Evolutionary conservation across 108 stramenopile species (phyloP).

Genomic region (Fragilaria crotonensis): DNA sequence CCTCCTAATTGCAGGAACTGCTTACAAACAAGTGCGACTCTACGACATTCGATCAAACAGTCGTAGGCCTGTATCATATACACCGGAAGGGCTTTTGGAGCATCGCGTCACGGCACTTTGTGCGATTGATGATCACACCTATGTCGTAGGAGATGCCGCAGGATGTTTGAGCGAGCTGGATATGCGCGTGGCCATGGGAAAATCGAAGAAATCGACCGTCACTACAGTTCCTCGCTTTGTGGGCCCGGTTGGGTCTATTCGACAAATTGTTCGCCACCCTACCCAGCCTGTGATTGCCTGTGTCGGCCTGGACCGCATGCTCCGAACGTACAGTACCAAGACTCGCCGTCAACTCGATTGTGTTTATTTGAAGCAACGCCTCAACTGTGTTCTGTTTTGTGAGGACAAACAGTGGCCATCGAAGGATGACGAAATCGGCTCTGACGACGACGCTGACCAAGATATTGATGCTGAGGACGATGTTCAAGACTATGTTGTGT

Average conservation of each 20-base stretch:
- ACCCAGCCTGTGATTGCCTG: constrained; percentile 56
- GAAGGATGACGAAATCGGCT: constrained; percentile 8
- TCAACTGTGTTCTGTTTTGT: constrained; percentile 72
- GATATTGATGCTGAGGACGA: constrained; percentile 55
- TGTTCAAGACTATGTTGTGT: constrained; percentile 56
- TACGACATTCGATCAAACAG: constrained; percentile 62
- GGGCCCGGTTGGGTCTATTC: constrained; percentile 72
- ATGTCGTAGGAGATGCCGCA: constrained; percentile 61
- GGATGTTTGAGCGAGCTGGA: constrained; percentile 57
- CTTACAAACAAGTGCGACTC: constrained; percentile 73
- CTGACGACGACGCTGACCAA: constrained; percentile 24
- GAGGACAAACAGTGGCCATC: constrained; percentile 22
- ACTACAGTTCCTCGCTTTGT: constrained; percentile 42
- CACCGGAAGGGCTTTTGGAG: constrained; percentile 38
- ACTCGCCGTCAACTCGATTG: constrained; percentile 51
- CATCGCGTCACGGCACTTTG: constrained; percentile 68
- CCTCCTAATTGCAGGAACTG: constrained; percentile 64
- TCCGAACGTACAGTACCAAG: constrained; percentile 66
- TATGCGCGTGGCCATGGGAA: constrained; percentile 32
- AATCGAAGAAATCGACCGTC: constrained; percentile 13
- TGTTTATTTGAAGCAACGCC: constrained; percentile 78
- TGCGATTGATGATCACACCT: constrained; percentile 29
- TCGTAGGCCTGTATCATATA: constrained; percentile 56
- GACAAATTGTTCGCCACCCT: constrained; percentile 49
- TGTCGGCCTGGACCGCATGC: constrained; percentile 78